A percentile compares a stretch with the other conserved stretches of the same genome.
These are phyloP conservation scores for Microsporum canis DNA, from an alignment of 2,329 filamentous ascomycete genomes.

Conservation along the genomic window DNA sequence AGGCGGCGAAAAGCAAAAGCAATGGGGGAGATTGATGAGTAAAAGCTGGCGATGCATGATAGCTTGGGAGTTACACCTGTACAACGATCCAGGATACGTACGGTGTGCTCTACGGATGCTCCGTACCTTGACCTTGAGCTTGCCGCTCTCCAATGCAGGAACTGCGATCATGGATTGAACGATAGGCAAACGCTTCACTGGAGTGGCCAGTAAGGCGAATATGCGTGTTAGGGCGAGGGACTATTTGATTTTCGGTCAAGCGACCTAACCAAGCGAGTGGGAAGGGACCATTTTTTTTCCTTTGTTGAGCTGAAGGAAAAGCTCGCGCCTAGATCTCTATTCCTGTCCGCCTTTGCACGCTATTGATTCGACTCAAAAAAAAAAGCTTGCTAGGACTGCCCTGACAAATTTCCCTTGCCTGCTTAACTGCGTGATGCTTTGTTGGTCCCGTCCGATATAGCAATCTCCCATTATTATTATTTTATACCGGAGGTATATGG, in stretches of 20 bases:
- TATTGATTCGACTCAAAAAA: background rate
- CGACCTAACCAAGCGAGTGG: background rate
- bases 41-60: slow-evolving; percentile 1
- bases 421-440: background rate
- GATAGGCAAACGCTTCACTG: background rate
- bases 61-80: background rate
- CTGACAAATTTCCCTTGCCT: background rate
- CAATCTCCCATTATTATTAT: background rate
- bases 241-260: background rate
- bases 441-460: background rate
- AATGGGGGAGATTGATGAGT: background rate
- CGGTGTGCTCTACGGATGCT: background rate
- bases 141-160: slow-evolving; percentile 1
- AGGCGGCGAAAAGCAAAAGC: background rate
- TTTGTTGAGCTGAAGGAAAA: background rate
- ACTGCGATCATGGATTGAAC: background rate
- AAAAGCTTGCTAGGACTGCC: background rate
- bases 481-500: background rate
- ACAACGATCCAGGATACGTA: background rate
- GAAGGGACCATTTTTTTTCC: background rate
- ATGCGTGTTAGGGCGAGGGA: background rate
- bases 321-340: background rate
- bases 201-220: background rate
- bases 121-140: background rate
- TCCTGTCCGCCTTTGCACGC: background rate